Conservation (phyloP, 2,329 filamentous ascomycete genomes). For the Cryphonectria parasitica region DNA sequence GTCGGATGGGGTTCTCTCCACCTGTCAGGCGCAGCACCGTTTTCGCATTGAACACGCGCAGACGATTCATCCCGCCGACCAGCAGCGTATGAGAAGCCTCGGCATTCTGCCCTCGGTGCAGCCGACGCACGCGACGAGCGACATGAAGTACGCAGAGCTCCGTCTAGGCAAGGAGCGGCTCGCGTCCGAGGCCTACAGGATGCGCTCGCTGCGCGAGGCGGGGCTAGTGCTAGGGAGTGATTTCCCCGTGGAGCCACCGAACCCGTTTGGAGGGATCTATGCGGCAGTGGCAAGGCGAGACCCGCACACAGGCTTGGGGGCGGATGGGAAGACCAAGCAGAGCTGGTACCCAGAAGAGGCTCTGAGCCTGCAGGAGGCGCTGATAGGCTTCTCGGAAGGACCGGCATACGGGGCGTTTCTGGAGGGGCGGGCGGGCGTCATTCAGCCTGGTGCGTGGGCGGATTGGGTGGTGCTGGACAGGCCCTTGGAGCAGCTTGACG, state of each 20-base stretch:
- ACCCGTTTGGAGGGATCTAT: conserved; percentile 70
- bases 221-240: conserved; percentile 67
- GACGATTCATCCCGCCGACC: conserved; percentile 70
- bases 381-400: conserved; percentile 64
- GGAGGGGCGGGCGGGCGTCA: conserved; percentile 62
- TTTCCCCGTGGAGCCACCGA: conserved; percentile 72
- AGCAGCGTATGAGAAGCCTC: conserved; percentile 59
- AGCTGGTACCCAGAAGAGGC: conserved; percentile 66
- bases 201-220: conserved; percentile 62
- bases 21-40: conserved; percentile 58
- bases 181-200: conserved; percentile 63
- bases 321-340: conserved; percentile 45
- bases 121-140: conserved; percentile 72
- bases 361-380: conserved; percentile 60
- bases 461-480: conserved; percentile 73
- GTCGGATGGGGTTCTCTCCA: conserved; percentile 39
- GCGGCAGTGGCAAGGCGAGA: conserved; percentile 66
- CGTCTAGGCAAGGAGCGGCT: conserved; percentile 63
- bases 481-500: conserved; percentile 52
- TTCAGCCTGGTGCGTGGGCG: conserved; percentile 63
- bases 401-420: conserved; percentile 63
- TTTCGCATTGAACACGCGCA: conserved; percentile 74
- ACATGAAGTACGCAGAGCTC: conserved; percentile 67
- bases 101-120: conserved; percentile 72
- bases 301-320: conserved; percentile 58